These are phyloP conservation scores for Sonneratia caseolaris DNA, from an alignment of 345 rosid genomes.

Conservation along the genomic window DNA sequence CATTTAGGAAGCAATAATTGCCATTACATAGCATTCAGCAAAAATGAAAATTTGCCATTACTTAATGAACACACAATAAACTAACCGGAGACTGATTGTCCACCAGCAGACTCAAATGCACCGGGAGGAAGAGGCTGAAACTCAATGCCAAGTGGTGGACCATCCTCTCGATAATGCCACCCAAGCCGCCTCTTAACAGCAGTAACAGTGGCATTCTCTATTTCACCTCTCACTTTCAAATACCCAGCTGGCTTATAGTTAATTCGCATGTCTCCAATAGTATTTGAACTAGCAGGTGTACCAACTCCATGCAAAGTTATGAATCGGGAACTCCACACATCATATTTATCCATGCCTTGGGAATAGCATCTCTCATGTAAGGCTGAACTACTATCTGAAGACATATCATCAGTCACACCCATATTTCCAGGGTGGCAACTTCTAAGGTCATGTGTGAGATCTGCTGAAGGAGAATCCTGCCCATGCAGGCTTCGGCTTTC, in stretches of 20 bases:
- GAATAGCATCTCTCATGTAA: constrained; percentile 43
- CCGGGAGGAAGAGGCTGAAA: constrained; percentile 80
- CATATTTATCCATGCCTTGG: constrained; percentile 31
- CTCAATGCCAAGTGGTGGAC: constrained; percentile 61
- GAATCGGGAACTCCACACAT: constrained; percentile 19
- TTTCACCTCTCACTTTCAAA: constrained; percentile 53
- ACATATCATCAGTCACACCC: constrained; percentile 47
- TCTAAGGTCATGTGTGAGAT: constrained; percentile 27
- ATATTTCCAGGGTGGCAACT: constrained; percentile 27
- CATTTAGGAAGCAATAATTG: background rate
- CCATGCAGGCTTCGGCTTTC: constrained; percentile 61
- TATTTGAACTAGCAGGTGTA: constrained; percentile 9
- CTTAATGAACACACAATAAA: constrained; percentile 5
- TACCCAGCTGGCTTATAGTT: constrained; percentile 70
- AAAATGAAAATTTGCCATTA: too few species aligned
- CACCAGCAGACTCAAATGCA: constrained; percentile 60
- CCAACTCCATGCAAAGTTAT: constrained; percentile 24
- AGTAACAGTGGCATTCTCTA: constrained; percentile 63
- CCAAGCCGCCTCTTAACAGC: constrained; percentile 83
- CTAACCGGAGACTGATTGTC: constrained; percentile 43
- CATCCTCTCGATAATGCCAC: constrained; percentile 62
- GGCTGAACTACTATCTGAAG: constrained; percentile 61
- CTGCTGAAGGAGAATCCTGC: constrained; percentile 29
- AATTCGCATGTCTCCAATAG: constrained; percentile 27
- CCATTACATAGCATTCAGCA: background rate